Evolutionary conservation across 2,329 filamentous ascomycete species (phyloP).

Genomic region (Penicillium sclerotigenum): DNA sequence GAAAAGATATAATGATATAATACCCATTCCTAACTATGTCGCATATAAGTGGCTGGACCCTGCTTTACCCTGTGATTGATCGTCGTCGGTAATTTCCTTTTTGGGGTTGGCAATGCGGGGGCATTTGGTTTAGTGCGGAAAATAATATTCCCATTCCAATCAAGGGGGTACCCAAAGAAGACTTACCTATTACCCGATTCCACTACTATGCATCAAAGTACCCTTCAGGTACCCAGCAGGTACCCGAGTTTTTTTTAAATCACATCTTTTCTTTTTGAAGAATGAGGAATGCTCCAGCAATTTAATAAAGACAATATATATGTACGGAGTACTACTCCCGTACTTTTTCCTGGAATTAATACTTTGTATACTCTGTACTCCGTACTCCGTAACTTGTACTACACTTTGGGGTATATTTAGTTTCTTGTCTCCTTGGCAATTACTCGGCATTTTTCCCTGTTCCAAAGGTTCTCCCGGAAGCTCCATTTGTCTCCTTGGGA

Average conservation of each 20-base stretch:
- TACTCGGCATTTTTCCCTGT: background rate
- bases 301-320: too few species aligned
- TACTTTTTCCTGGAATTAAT: too few species aligned
- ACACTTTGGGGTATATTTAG: too few species aligned
- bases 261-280: background rate
- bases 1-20: conserved; percentile 7
- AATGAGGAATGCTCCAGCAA: too few species aligned
- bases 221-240: conserved; percentile 10
- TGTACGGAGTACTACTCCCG: too few species aligned
- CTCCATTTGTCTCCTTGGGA: background rate
- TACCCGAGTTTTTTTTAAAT: conserved; percentile 1
- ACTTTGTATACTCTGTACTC: too few species aligned
- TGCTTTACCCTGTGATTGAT: conserved; percentile 17
- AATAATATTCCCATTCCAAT: conserved; percentile 7
- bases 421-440: background rate
- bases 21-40: background rate
- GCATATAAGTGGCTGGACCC: conserved; percentile 15
- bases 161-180: conserved; percentile 2
- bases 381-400: too few species aligned
- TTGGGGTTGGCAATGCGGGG: conserved; percentile 14
- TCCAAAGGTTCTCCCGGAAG: background rate
- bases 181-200: background rate
- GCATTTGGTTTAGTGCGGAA: conserved; percentile 12
- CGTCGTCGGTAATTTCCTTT: conserved; percentile 8
- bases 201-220: conserved; percentile 9